A percentile compares a stretch with the other conserved stretches of the same genome.
These are phyloP conservation scores for Clonostachys solani DNA, from an alignment of 2,329 filamentous ascomycete species.

Conservation along the genomic window DNA sequence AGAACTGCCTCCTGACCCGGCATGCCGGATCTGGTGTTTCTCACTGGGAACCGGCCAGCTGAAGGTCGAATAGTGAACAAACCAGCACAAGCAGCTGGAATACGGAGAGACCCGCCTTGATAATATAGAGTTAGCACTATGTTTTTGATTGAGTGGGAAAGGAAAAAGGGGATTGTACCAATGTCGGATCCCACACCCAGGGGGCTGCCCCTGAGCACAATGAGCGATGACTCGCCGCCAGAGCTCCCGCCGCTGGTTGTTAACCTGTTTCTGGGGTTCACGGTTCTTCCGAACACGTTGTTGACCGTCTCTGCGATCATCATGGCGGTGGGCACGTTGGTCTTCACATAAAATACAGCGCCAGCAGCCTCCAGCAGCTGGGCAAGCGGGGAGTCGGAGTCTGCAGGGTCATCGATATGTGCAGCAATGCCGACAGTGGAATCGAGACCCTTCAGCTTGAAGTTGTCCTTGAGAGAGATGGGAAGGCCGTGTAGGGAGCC, in stretches of 20 bases:
- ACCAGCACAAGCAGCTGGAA: constrained; percentile 36
- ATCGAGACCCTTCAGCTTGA: constrained; percentile 57
- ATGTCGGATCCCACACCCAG: constrained; percentile 64
- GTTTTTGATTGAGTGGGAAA: neutral
- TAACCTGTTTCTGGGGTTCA: constrained; percentile 56
- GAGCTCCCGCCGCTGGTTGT: constrained; percentile 62
- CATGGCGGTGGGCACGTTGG: constrained; percentile 57
- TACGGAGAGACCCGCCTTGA: constrained; percentile 32
- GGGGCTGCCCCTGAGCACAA: constrained; percentile 52
- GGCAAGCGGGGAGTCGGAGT: constrained; percentile 31
- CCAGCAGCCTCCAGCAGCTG: constrained; percentile 39
- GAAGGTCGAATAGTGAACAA: constrained; percentile 32
- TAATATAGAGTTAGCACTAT: neutral
- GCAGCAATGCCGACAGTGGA: constrained; percentile 60
- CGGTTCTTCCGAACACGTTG: constrained; percentile 58
- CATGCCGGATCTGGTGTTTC: constrained; percentile 2
- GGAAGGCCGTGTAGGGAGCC: constrained; percentile 66
- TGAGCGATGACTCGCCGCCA: constrained; percentile 62
- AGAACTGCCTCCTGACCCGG: constrained; percentile 3
- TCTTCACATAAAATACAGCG: constrained; percentile 53
- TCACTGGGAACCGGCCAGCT: neutral
- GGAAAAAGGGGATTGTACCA: constrained; percentile 12
- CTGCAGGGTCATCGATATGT: constrained; percentile 53
- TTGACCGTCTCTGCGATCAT: constrained; percentile 68
- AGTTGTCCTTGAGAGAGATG: constrained; percentile 67